Conservation (phyloP, 2,329 filamentous ascomycete genomes). For the Ophiosphaerella korrae region DNA sequence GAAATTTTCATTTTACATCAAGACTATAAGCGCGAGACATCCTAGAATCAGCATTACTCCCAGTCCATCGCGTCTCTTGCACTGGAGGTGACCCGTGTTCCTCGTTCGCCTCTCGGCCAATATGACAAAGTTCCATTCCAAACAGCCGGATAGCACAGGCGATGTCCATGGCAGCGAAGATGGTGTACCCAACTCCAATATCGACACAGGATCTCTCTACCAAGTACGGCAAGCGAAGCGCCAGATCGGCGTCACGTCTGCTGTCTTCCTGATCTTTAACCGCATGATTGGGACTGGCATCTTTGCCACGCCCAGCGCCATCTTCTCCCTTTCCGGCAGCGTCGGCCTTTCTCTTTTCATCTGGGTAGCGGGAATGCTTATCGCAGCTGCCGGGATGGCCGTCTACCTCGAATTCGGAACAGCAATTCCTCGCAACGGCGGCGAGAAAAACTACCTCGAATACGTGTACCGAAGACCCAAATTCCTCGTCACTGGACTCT, state of each 20-base stretch:
- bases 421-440: slow-evolving; percentile 67
- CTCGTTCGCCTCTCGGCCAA: no score
- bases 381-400: slow-evolving; percentile 66
- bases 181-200: neutral
- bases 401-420: slow-evolving; percentile 71
- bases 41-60: no score
- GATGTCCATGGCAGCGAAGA: no score
- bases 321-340: slow-evolving; percentile 63
- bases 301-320: slow-evolving; percentile 66
- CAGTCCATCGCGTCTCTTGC: no score
- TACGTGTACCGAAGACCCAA: slow-evolving; percentile 65
- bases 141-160: no score
- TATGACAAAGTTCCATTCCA: no score
- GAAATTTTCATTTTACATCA: no score
- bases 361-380: slow-evolving; percentile 67
- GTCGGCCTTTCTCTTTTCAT: slow-evolving; percentile 67
- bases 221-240: slow-evolving; percentile 34
- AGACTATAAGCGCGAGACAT: no score
- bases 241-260: slow-evolving; percentile 35
- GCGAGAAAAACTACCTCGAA: slow-evolving; percentile 72
- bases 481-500: slow-evolving; percentile 66
- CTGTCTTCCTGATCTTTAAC: slow-evolving; percentile 59
- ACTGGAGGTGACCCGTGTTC: no score
- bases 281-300: slow-evolving; percentile 71
- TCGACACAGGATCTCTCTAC: slow-evolving; percentile 30